Conservation (phyloP, 2,329 filamentous ascomycete species). For the Botrytis fabae region DNA sequence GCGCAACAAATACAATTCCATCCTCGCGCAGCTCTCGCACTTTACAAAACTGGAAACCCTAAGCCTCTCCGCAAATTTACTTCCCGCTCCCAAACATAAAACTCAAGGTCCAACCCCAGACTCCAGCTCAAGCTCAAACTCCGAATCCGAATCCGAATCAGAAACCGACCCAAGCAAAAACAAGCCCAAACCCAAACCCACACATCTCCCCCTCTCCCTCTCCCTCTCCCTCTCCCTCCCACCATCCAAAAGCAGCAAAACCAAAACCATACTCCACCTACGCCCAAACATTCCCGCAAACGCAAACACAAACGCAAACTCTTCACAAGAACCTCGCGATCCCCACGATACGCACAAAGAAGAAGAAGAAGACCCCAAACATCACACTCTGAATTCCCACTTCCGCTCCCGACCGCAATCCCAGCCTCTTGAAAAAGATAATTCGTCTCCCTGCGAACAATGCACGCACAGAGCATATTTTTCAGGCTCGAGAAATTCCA, state of each 20-base stretch:
- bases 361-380: not conserved
- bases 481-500: not conserved
- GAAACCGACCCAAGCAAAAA: no score
- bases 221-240: not conserved
- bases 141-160: no score
- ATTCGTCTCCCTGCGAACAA: not conserved
- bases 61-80: not conserved
- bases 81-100: not conserved
- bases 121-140: no score
- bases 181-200: no score
- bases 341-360: no score
- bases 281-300: no score
- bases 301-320: no score
- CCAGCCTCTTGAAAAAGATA: not conserved
- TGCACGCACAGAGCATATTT: not conserved
- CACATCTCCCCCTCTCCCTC: rapidly evolving
- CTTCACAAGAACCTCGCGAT: no score
- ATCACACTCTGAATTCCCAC: not conserved
- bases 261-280: not conserved
- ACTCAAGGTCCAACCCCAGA: not conserved
- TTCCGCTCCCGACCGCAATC: no score
- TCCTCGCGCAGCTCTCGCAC: not conserved
- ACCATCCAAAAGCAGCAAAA: not conserved
- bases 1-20: not conserved
- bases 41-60: not conserved